phyloP scores from a whole-genome alignment of 1,284 basidiomycete genomes.

The Rhodotorula sp. region DNA sequence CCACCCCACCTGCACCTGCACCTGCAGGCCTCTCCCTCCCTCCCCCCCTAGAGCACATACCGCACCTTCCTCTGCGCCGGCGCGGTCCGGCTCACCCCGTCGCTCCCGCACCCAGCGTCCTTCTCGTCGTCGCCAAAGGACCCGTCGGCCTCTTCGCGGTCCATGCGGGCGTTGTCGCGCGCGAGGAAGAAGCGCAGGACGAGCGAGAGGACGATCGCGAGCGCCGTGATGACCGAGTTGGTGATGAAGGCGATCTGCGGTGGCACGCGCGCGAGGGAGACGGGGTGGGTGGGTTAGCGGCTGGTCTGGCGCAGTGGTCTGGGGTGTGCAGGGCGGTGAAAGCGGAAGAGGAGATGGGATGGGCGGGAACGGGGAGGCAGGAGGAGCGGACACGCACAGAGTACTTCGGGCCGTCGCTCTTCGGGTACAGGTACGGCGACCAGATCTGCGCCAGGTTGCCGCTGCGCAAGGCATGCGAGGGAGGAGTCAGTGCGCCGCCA shows the following conservation, averaged over 20 bases:
- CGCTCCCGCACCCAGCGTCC: not conserved
- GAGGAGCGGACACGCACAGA: slow-evolving; percentile 15
- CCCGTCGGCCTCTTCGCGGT: slow-evolving; percentile 29
- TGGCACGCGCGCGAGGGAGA: too few relatives aligned
- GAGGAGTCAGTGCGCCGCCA: too few relatives aligned
- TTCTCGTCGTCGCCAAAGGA: not conserved
- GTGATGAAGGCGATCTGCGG: slow-evolving; percentile 43
- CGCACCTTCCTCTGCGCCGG: too few relatives aligned
- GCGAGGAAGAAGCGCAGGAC: slow-evolving; percentile 44
- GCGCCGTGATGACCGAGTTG: slow-evolving; percentile 44
- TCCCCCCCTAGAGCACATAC: too few relatives aligned
- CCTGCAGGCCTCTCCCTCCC: too few relatives aligned
- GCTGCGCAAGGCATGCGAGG: too few relatives aligned
- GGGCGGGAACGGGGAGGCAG: not conserved
- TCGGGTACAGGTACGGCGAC: slow-evolving; percentile 48
- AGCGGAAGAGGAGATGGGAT: too few relatives aligned
- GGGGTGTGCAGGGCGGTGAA: too few relatives aligned
- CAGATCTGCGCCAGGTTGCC: slow-evolving; percentile 36
- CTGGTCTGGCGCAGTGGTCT: too few relatives aligned
- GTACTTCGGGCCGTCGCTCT: slow-evolving; percentile 44
- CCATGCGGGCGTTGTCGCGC: slow-evolving; percentile 45
- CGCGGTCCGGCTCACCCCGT: too few relatives aligned
- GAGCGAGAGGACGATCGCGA: slow-evolving; percentile 43
- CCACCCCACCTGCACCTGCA: too few relatives aligned
- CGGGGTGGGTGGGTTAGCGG: not conserved